These are phyloP conservation scores for Barnettozyma sp. DNA, from an alignment of 805 yeast genomes.

Conservation along the genomic window DNA sequence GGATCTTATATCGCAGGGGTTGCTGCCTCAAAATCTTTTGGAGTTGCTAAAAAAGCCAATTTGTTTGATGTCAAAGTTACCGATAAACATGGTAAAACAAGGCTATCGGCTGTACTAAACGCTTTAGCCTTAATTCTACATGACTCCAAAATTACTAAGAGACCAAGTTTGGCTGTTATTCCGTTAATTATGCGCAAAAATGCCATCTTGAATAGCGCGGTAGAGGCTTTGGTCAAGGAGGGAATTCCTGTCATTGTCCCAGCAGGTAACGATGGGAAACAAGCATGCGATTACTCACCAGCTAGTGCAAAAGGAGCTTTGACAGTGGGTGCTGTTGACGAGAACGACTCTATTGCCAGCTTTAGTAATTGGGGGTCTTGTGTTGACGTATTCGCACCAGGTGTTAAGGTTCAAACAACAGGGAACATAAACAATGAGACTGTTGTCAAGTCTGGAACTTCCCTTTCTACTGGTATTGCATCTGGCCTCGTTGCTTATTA, in stretches of 20 bases:
- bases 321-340: conserved; percentile 83
- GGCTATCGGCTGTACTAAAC: conserved; percentile 28
- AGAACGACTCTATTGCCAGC: conserved; percentile 45
- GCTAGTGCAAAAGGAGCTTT: conserved; percentile 49
- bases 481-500: conserved; percentile 40
- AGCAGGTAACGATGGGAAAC: conserved; percentile 41
- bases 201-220: conserved; percentile 37
- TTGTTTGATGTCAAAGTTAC: conserved; percentile 39
- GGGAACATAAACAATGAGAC: conserved; percentile 26
- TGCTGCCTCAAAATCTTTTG: conserved; percentile 43
- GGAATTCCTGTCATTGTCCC: conserved; percentile 43
- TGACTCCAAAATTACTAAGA: conserved; percentile 25
- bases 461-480: conserved; percentile 40
- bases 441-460: conserved; percentile 39
- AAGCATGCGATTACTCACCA: conserved; percentile 43
- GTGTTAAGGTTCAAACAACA: conserved; percentile 38
- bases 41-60: conserved; percentile 43
- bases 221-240: conserved; percentile 33
- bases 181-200: conserved; percentile 33
- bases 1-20: conserved; percentile 55
- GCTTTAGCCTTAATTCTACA: conserved; percentile 27
- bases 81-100: conserved; percentile 32
- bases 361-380: conserved; percentile 44
- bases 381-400: conserved; percentile 46
- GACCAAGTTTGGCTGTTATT: conserved; percentile 34